Conservation (phyloP, 2,329 filamentous ascomycete species). For the Thermochaetoides dissita region DNA sequence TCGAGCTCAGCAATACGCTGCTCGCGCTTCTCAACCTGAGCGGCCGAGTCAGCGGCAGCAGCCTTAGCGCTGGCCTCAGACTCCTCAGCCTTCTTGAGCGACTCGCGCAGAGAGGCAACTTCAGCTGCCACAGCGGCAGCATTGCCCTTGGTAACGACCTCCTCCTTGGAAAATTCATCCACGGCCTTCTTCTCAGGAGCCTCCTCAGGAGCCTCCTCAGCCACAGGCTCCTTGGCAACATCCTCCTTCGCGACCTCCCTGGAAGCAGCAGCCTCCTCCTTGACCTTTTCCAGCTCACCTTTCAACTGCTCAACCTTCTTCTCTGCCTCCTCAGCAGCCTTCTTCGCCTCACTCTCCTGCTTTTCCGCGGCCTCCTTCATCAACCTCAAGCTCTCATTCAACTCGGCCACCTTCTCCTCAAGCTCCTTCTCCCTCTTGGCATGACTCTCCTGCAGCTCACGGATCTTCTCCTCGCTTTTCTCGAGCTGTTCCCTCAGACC, state of each 20-base stretch:
- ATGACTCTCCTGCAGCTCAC: slow-evolving; percentile 58
- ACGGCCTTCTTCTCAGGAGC: not conserved
- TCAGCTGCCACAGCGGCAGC: too few relatives aligned
- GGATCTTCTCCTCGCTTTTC: slow-evolving; percentile 70
- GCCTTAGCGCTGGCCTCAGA: slow-evolving; percentile 8
- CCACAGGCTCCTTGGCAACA: slow-evolving; percentile 7
- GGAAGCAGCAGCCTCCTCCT: slow-evolving; percentile 40
- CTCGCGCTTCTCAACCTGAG: slow-evolving; percentile 29
- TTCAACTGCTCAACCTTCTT: slow-evolving; percentile 30
- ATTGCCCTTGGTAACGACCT: not conserved
- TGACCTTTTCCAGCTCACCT: slow-evolving; percentile 31
- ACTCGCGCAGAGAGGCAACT: not conserved
- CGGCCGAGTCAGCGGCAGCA: slow-evolving; percentile 19
- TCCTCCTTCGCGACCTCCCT: not conserved
- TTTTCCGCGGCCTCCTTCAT: slow-evolving; percentile 5
- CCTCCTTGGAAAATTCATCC: not conserved
- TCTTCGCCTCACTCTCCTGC: slow-evolving; percentile 7
- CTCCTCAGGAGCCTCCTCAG: slow-evolving; percentile 33
- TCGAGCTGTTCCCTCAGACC: slow-evolving; percentile 78
- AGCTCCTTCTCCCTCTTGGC: slow-evolving; percentile 63
- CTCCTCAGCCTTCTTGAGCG: slow-evolving; percentile 5
- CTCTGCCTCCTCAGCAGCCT: slow-evolving; percentile 19
- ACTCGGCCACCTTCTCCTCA: slow-evolving; percentile 51
- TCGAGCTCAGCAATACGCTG: slow-evolving; percentile 37
- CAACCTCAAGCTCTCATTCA: slow-evolving; percentile 31